These are phyloP conservation scores for Hirschioporus abietinus DNA, from an alignment of 768 basidiomycete genomes.

Conservation along the genomic window DNA sequence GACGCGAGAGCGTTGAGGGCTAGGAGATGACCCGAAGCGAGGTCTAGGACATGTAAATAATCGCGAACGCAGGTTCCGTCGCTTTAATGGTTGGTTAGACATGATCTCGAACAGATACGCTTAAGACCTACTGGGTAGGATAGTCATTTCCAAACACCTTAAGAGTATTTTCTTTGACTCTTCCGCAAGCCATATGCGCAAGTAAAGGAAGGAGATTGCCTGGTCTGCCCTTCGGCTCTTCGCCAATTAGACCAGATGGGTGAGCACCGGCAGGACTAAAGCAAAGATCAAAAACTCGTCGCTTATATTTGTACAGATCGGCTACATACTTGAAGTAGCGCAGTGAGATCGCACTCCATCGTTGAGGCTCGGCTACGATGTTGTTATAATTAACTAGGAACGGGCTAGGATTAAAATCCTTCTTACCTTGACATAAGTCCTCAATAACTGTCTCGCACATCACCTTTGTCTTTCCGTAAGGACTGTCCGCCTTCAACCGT, in stretches of 20 bases:
- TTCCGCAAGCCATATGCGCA: slow-evolving; percentile 91
- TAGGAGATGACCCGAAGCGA: slow-evolving; percentile 90
- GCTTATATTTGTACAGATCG: slow-evolving; percentile 7
- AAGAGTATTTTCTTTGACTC: slow-evolving; percentile 57
- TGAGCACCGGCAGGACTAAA: slow-evolving; percentile 95
- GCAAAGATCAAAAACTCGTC: slow-evolving; percentile 1
- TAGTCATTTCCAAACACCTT: slow-evolving; percentile 98
- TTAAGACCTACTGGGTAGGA: slow-evolving; percentile 69
- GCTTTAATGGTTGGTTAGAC: slow-evolving; percentile 30
- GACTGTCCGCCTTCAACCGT: slow-evolving; percentile 80
- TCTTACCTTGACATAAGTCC: slow-evolving; percentile 76
- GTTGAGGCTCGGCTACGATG: slow-evolving; percentile 53
- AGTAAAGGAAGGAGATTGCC: slow-evolving; percentile 92
- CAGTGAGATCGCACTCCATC: slow-evolving; percentile 80
- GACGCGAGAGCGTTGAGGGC: slow-evolving; percentile 78
- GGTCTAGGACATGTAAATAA: slow-evolving; percentile 88
- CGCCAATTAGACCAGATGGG: slow-evolving; percentile 90
- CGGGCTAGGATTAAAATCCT: neutral
- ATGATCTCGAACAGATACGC: neutral
- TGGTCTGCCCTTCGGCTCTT: slow-evolving; percentile 93
- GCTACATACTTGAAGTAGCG: slow-evolving; percentile 89
- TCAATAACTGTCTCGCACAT: slow-evolving; percentile 88
- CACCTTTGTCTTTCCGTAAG: slow-evolving; percentile 95
- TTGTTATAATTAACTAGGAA: slow-evolving; percentile 2
- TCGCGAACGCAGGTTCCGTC: slow-evolving; percentile 99